A percentile compares a stretch with the other conserved stretches of the same genome.
Evolutionary conservation across 768 basidiomycete species (phyloP).

Genomic region (Podaxis sp.): DNA sequence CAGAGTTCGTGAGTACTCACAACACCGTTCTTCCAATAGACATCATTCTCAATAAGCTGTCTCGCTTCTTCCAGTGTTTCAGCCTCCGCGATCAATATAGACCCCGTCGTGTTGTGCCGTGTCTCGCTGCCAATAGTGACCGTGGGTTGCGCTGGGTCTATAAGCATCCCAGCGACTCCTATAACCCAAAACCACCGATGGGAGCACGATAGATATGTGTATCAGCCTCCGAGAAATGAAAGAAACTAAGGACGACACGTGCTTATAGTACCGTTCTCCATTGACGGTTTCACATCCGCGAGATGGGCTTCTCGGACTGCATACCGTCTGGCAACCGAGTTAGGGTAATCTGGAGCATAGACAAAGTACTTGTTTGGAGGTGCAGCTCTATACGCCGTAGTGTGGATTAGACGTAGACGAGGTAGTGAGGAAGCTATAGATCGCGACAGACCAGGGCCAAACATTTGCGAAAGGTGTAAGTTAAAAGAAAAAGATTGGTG

Average conservation of each 20-base stretch:
- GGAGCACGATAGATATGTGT: not conserved
- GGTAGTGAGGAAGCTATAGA: not conserved
- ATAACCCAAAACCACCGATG: not conserved
- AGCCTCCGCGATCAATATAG: slow-evolving; percentile 48
- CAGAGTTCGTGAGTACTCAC: slow-evolving; percentile 25
- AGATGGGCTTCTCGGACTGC: slow-evolving; percentile 46
- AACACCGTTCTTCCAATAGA: slow-evolving; percentile 39
- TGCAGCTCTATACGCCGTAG: not conserved
- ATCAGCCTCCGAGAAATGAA: not conserved
- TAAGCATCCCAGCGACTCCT: slow-evolving; percentile 51
- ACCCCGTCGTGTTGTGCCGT: slow-evolving; percentile 47
- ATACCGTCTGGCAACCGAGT: slow-evolving; percentile 40
- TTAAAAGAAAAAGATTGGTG: not conserved
- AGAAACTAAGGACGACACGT: slow-evolving; percentile 17
- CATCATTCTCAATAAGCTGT: slow-evolving; percentile 29
- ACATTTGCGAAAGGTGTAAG: not conserved
- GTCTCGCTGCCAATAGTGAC: slow-evolving; percentile 30
- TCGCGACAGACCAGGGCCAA: not conserved
- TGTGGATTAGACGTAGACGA: not conserved
- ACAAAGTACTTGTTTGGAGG: slow-evolving; percentile 41
- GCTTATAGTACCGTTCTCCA: slow-evolving; percentile 43
- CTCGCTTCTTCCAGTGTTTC: slow-evolving; percentile 44
- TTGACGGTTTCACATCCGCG: slow-evolving; percentile 31
- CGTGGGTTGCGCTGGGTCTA: slow-evolving; percentile 36
- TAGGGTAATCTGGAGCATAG: slow-evolving; percentile 51